Conservation (phyloP, 2,329 filamentous ascomycete genomes). For the Alternaria arborescens region DNA sequence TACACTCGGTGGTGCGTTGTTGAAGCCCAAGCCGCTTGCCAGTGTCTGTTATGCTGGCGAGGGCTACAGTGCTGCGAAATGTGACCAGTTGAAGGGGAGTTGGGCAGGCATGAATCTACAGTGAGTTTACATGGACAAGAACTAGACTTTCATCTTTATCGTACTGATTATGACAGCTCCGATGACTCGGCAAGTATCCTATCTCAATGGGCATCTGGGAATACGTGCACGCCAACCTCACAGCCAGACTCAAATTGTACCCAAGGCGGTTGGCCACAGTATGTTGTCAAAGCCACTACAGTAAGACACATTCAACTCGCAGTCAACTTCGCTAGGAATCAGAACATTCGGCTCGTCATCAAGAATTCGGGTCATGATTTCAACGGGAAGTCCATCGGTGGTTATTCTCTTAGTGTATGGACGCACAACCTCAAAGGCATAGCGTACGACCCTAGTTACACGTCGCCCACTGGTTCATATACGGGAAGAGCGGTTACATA, state of each 20-base stretch:
- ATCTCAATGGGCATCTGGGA: constrained; percentile 37
- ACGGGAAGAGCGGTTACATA: constrained; percentile 56
- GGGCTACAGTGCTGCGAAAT: constrained; percentile 25
- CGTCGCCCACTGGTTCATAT: constrained; percentile 13
- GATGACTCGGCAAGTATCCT: constrained; percentile 33
- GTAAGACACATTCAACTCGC: constrained; percentile 36
- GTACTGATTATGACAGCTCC: constrained; percentile 19
- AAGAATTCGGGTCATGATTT: constrained; percentile 47
- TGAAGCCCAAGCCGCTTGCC: constrained; percentile 35
- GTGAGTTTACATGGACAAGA: constrained; percentile 16
- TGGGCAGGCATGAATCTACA: constrained; percentile 32
- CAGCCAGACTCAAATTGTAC: constrained; percentile 33
- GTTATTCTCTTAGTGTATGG: constrained; percentile 23
- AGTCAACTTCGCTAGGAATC: constrained; percentile 42
- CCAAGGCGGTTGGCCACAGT: constrained; percentile 37
- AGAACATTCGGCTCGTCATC: constrained; percentile 42
- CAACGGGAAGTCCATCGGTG: constrained; percentile 25
- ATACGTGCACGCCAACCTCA: constrained; percentile 51
- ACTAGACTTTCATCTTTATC: neutral
- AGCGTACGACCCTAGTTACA: constrained; percentile 13
- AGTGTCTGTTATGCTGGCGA: constrained; percentile 28
- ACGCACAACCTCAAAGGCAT: constrained; percentile 29
- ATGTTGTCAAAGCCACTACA: constrained; percentile 35
- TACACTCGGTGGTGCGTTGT: constrained; percentile 32
- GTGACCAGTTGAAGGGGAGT: constrained; percentile 22